Evolutionary conservation across 257 asterid genomes (phyloP).

Genomic region (Solanum gandarillasii): DNA sequence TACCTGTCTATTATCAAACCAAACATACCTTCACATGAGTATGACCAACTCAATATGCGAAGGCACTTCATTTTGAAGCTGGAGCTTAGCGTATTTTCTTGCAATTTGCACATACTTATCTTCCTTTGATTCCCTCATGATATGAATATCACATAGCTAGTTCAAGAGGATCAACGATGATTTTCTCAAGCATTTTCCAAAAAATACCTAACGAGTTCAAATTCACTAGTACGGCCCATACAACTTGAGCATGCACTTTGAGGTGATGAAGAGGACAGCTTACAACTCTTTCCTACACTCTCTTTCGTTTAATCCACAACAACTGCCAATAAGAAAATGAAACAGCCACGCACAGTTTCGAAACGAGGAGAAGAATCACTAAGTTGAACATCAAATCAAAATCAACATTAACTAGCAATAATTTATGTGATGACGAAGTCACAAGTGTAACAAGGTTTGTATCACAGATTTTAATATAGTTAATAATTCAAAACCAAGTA

Average conservation of each 20-base stretch:
- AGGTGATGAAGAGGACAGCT: neutral
- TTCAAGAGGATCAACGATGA: neutral
- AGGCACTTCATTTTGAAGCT: neutral
- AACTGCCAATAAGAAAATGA: too few species aligned
- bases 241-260: neutral
- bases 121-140: neutral
- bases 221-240: neutral
- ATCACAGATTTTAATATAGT: neutral
- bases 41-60: neutral
- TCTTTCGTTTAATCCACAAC: too few species aligned
- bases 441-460: neutral
- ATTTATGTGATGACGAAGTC: neutral
- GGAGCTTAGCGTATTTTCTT: neutral
- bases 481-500: too few species aligned
- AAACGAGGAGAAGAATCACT: too few species aligned
- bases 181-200: neutral
- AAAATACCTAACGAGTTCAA: neutral
- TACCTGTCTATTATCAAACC: too few species aligned
- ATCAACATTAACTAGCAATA: neutral
- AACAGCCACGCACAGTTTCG: too few species aligned
- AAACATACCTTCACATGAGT: neutral
- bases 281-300: too few species aligned
- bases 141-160: neutral
- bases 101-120: neutral
- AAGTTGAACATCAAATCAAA: too few species aligned